phyloP scores from a whole-genome alignment of 805 yeast species.

The Candida taoyuanica region DNA sequence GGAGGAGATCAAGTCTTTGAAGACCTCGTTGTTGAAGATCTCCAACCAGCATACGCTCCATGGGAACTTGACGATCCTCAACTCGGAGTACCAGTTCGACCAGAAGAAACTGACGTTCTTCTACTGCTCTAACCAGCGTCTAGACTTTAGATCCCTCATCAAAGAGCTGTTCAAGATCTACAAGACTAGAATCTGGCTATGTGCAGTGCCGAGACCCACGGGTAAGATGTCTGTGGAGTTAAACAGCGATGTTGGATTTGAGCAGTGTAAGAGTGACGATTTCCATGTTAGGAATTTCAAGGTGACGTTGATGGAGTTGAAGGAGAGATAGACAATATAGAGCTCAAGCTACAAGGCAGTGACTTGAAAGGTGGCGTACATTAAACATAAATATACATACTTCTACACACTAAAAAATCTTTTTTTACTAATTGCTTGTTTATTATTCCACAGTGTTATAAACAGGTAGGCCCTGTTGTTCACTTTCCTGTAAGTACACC shows the following conservation, averaged over 20 bases:
- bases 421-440: too few relatives aligned
- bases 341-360: too few relatives aligned
- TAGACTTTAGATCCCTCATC: constrained; percentile 70
- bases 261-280: constrained; percentile 18
- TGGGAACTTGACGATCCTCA: constrained; percentile 39
- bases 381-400: too few relatives aligned
- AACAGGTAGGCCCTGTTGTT: constrained; percentile 13
- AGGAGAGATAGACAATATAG: too few relatives aligned
- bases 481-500: constrained; percentile 13
- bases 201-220: constrained; percentile 42
- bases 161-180: constrained; percentile 70
- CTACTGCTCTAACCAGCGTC: constrained; percentile 57
- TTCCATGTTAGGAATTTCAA: constrained; percentile 26
- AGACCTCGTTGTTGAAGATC: constrained; percentile 55
- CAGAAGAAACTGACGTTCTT: constrained; percentile 72
- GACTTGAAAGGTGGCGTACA: too few relatives aligned
- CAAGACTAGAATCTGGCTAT: constrained; percentile 79
- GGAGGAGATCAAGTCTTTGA: constrained; percentile 68
- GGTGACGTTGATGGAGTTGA: constrained; percentile 8
- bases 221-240: constrained; percentile 4
- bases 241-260: constrained; percentile 14
- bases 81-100: constrained; percentile 80
- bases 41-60: constrained; percentile 29
- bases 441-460: constrained; percentile 11
- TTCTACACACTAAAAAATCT: too few relatives aligned